Evolutionary conservation across 1,284 basidiomycete genomes (phyloP).

Genomic region (Fomes fomentarius): DNA sequence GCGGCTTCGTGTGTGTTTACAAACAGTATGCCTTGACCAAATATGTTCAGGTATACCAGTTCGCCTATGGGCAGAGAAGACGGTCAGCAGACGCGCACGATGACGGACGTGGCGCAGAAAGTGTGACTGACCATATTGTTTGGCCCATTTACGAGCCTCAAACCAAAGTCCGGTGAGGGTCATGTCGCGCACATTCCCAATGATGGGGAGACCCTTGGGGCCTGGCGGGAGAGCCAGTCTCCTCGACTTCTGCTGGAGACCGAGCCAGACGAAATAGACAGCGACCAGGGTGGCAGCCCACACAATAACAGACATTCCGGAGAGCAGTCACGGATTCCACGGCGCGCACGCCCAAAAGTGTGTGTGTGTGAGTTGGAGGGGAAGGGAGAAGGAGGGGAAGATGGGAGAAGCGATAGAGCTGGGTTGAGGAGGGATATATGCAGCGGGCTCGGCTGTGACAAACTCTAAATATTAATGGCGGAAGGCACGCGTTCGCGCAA

Average conservation of each 20-base stretch:
- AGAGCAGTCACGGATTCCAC: constrained; percentile 26
- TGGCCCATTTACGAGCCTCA: constrained; percentile 35
- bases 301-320: constrained; percentile 25
- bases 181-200: constrained; percentile 66
- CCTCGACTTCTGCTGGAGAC: constrained; percentile 23
- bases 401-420: background rate
- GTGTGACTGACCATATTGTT: constrained; percentile 31
- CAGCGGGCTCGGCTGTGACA: constrained; percentile 9
- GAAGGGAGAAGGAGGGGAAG: constrained; percentile 5
- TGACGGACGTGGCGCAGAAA: background rate
- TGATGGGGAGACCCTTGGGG: constrained; percentile 62
- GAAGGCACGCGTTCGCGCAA: constrained; percentile 7
- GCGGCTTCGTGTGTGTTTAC: constrained; percentile 61
- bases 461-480: constrained; percentile 26
- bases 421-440: background rate
- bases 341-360: constrained; percentile 13
- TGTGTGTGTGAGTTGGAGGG: background rate
- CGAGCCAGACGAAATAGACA: constrained; percentile 27
- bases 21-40: constrained; percentile 68
- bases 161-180: constrained; percentile 53
- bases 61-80: constrained; percentile 46
- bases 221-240: constrained; percentile 54
- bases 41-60: constrained; percentile 66
- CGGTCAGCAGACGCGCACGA: background rate
- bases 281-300: constrained; percentile 23